Base-by-base conservation (phyloP, 225 moss, liverwort and hornwort genomes). In the Marchantia paleacea region DNA sequence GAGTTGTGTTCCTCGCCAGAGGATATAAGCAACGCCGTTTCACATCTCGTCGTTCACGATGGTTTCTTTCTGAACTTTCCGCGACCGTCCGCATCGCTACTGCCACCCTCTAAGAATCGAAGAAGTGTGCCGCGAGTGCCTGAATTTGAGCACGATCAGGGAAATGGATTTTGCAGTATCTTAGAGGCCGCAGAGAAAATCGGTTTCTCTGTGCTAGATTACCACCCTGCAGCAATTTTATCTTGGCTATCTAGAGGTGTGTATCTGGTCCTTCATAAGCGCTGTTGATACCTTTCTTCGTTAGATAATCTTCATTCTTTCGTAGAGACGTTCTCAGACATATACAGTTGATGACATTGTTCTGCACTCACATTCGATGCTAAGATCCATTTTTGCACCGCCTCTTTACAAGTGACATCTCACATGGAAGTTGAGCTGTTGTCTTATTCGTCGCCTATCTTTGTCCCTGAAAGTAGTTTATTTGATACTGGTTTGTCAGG, bases 181-280 rank as follows among this genome's bases (percentile, higher is more conserved):
- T 82, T 93, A 71, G 90, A 92, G 85, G 91, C 87, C 75, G 94
- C 92, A 52, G 93, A 94, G 83, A 84, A 52, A 49, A 85, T 92
- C 81, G 89, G 93, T 52, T 88, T 85, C 86, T 90, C 94, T 66
- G 81, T 95, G 69, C 86, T 89, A 78, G 97, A 95, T 81, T 99
- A 92, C 83, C 91, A 99, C 79, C 97, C 97, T 16, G 87, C 76
- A 74, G 87, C 93, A 51, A 84, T 95, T 58, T 73, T 94, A 31
- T 90, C 89, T 85, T 91, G 92, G 84, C 86, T 95, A 78, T 93
- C 84, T 79, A 91, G 85, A 92, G 97, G 97, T 99, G n/a, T 84
- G 88, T 81, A 55, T 48, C 75, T 49, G 68, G 26, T 68, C 30
- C 84, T 84, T n/a, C 19, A 48, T 39, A 50, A 18, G 47, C 48